Conservation (phyloP, 345 rosid genomes). For the Pugionium cornutum region DNA sequence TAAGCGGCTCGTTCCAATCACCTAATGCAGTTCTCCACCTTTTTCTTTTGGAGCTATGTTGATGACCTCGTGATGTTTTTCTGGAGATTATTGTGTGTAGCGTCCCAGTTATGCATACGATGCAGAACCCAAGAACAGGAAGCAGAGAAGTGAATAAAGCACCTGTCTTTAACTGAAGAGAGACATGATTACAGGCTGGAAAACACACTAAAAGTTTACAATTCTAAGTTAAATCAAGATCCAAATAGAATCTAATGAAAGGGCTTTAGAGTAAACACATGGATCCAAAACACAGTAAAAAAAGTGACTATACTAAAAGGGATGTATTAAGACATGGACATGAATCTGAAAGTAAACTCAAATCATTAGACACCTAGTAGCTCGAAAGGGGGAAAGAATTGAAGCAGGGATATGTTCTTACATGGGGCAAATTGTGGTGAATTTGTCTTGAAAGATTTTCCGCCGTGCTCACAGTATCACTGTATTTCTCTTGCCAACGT, state of each 20-base stretch:
- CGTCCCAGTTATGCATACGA: constrained; percentile 24
- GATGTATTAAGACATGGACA: neutral
- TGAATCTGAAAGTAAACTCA: constrained; percentile 6
- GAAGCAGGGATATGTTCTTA: constrained; percentile 6
- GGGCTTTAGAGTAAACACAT: neutral
- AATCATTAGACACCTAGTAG: neutral
- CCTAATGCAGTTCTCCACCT: constrained; percentile 37
- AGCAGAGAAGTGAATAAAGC: constrained; percentile 27
- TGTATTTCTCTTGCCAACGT: constrained; percentile 10
- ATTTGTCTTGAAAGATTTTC: constrained; percentile 19
- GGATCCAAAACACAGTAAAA: neutral
- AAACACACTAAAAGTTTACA: neutral
- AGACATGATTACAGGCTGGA: constrained; percentile 1
- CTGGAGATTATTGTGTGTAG: constrained; percentile 12
- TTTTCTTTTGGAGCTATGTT: constrained; percentile 26
- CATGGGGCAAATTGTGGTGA: constrained; percentile 2
- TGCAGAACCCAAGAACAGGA: constrained; percentile 37
- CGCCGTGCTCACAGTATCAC: constrained; percentile 23
- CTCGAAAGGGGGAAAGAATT: neutral
- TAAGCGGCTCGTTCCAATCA: constrained; percentile 24
- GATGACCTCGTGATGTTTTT: constrained; percentile 10
- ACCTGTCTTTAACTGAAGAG: constrained; percentile 36
- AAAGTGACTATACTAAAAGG: neutral
- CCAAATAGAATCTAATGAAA: neutral
- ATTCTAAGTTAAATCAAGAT: neutral